Conservation (phyloP, 2,329 filamentous ascomycete species). For the Beauveria caledonica region DNA sequence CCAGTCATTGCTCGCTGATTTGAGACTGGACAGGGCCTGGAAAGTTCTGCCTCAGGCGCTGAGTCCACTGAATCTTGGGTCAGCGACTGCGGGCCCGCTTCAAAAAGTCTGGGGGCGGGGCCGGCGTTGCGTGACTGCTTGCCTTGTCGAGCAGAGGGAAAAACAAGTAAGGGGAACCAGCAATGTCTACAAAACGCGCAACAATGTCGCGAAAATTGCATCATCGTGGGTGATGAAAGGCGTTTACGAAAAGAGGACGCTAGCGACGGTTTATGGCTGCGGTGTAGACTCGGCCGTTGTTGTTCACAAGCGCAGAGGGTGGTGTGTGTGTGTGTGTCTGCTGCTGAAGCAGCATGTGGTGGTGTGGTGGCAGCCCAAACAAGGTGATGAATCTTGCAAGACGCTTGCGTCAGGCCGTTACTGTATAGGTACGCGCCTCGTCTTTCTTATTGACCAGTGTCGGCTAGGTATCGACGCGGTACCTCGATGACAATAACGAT, state of each 20-base stretch:
- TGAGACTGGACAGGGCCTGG: not conserved
- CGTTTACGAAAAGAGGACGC: not conserved
- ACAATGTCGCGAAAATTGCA: not conserved
- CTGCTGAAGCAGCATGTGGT: not conserved
- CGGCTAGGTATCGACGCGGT: not conserved
- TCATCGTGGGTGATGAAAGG: not conserved
- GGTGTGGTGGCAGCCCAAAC: conserved; percentile 3
- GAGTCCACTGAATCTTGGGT: not conserved
- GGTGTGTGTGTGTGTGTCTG: not conserved
- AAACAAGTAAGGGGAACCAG: too few relatives aligned
- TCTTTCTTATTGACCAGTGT: not conserved
- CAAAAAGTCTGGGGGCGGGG: conserved; percentile 5
- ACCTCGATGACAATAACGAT: not conserved
- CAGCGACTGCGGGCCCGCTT: not conserved
- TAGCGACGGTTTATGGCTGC: not conserved
- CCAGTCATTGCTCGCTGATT: not conserved
- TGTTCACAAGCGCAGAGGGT: too few relatives aligned
- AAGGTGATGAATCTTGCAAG: not conserved
- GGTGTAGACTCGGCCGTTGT: too few relatives aligned
- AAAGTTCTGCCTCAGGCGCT: too few relatives aligned
- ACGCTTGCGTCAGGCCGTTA: conserved; percentile 1
- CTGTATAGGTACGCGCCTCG: not conserved
- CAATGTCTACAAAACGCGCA: not conserved
- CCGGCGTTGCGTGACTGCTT: not conserved
- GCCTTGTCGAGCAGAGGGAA: not conserved